Percentiles rank a stretch among this genome's conserved stretches.
Evolutionary conservation across 768 basidiomycete species (phyloP).

Genomic region (Trametes cubensis): DNA sequence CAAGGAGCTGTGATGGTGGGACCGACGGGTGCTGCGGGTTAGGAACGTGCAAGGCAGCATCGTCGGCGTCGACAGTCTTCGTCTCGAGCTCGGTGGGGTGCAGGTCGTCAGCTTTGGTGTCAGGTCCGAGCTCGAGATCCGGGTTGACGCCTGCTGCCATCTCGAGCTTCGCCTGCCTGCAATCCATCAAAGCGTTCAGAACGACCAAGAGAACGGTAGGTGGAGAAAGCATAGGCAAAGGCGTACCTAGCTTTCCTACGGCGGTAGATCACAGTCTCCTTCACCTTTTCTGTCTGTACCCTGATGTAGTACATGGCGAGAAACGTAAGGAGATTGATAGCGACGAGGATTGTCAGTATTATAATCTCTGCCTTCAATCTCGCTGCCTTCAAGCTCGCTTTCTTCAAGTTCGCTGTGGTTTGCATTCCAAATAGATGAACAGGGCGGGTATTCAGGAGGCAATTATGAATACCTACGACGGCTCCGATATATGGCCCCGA

Average conservation of each 20-base stretch:
- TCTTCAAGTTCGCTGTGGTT: too few species aligned
- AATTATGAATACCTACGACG: constrained; percentile 24
- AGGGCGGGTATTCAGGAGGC: not conserved
- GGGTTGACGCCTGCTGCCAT: constrained; percentile 1
- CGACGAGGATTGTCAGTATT: constrained; percentile 68
- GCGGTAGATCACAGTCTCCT: constrained; percentile 63
- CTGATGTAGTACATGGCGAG: constrained; percentile 82
- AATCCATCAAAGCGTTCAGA: too few species aligned
- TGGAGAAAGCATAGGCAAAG: too few species aligned
- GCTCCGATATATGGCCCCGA: constrained; percentile 71
- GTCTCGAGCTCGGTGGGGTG: not conserved
- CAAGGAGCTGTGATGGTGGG: too few species aligned
- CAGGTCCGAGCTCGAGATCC: not conserved
- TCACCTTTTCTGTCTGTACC: constrained; percentile 63
- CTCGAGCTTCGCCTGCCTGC: constrained; percentile 15
- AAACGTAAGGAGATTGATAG: constrained; percentile 68
- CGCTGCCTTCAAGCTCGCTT: too few species aligned
- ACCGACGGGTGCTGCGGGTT: not conserved
- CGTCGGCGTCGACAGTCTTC: constrained; percentile 1
- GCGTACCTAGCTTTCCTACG: constrained; percentile 66
- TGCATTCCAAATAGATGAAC: not conserved
- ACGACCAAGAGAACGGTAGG: too few species aligned
- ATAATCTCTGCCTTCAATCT: constrained; percentile 53
- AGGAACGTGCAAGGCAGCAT: constrained; percentile 5
- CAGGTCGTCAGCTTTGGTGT: not conserved